Evolutionary conservation across 2,329 filamentous ascomycete species (phyloP).

Genomic region (Geoglossum cookeanum): DNA sequence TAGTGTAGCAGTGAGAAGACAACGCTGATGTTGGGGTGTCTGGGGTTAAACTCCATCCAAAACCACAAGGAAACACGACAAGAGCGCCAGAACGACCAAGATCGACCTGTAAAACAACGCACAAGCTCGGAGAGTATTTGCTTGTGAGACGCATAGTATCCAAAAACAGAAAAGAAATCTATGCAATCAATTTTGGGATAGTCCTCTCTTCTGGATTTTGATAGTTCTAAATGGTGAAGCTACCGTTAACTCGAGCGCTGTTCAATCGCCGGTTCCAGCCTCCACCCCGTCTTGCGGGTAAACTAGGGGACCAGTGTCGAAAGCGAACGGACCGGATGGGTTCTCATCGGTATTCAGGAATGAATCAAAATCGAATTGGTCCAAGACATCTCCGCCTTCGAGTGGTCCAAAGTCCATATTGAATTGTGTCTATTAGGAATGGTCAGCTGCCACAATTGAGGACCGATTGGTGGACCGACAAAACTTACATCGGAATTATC

Average conservation of each 20-base stretch:
- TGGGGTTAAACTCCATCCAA: background rate
- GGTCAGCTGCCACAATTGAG: background rate
- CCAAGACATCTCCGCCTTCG: slow-evolving; percentile 27
- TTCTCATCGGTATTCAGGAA: slow-evolving; percentile 6
- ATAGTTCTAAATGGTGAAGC: background rate
- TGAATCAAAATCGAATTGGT: slow-evolving; percentile 17
- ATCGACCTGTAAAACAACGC: background rate
- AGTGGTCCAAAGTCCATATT: slow-evolving; percentile 26
- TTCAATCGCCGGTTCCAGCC: slow-evolving; percentile 4
- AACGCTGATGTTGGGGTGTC: background rate
- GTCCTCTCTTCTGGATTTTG: background rate
- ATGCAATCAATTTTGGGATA: background rate
- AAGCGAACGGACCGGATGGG: background rate
- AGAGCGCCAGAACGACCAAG: background rate
- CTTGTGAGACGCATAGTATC: background rate
- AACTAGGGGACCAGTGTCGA: background rate
- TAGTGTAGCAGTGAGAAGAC: background rate
- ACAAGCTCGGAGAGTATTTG: background rate
- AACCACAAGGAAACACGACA: background rate
- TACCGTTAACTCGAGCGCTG: background rate
- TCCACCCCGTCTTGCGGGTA: slow-evolving; percentile 4
- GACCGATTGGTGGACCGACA: slow-evolving; percentile 10
- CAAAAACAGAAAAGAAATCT: background rate
- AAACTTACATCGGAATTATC: slow-evolving; percentile 15
- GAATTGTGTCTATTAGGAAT: slow-evolving; percentile 17